A percentile compares a stretch with the other conserved stretches of the same genome.
Evolutionary conservation across 1,139 yeast genomes (phyloP).

Genomic region (Suhomyces bolitotheri): DNA sequence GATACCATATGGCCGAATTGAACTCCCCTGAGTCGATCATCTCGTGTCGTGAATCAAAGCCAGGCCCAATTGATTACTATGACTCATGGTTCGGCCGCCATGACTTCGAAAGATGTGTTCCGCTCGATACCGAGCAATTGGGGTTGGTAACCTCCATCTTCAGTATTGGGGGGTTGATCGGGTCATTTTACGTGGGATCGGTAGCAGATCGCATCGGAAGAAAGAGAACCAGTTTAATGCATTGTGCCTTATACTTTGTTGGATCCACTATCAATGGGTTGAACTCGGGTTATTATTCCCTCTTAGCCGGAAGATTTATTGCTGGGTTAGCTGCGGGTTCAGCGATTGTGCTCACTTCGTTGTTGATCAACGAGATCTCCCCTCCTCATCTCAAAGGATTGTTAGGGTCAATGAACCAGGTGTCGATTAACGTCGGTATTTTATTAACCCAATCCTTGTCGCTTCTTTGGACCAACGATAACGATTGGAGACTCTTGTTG

Average conservation of each 20-base stretch:
- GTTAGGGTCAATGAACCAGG: constrained; percentile 86
- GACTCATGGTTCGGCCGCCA: constrained; percentile 41
- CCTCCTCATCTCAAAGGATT: constrained; percentile 70
- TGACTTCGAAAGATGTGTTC: constrained; percentile 51
- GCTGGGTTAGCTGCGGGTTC: constrained; percentile 88
- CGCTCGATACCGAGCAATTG: constrained; percentile 60
- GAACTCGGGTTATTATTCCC: constrained; percentile 42
- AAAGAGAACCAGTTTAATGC: constrained; percentile 53
- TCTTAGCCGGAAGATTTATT: constrained; percentile 71
- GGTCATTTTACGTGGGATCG: constrained; percentile 71
- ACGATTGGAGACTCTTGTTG: constrained; percentile 72
- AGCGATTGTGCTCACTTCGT: constrained; percentile 80
- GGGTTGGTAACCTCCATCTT: constrained; percentile 85
- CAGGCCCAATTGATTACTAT: constrained; percentile 33
- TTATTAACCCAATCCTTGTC: constrained; percentile 76
- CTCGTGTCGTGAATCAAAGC: constrained; percentile 36
- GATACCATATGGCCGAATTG: constrained; percentile 53
- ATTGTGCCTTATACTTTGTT: constrained; percentile 55
- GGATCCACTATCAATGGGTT: constrained; percentile 69
- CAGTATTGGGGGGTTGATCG: constrained; percentile 82
- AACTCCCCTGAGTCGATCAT: constrained; percentile 47
- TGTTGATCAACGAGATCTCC: constrained; percentile 76
- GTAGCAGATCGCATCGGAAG: constrained; percentile 74
- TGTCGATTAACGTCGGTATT: constrained; percentile 82
- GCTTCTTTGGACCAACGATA: constrained; percentile 60